Evolutionary conservation across 139 green algal species (phyloP).

Genomic region (Chlorella ohadii): DNA sequence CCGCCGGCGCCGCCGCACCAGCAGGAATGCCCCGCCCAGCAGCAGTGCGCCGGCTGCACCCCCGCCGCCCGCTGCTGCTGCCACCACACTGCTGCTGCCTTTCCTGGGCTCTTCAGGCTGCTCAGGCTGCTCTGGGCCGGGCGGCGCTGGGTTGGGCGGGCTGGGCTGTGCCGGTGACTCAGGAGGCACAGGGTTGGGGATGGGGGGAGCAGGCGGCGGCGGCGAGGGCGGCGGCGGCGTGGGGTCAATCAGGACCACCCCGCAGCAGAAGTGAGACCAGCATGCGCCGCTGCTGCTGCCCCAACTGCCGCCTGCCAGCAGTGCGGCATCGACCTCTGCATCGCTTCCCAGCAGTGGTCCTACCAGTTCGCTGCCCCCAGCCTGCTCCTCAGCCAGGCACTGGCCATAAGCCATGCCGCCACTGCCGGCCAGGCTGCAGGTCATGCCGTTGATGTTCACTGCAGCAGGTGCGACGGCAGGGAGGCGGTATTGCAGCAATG

Average conservation of each 20-base stretch:
- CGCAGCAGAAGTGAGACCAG: constrained; percentile 39
- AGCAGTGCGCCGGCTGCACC: neutral
- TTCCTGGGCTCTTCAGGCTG: neutral
- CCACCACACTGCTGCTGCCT: neutral
- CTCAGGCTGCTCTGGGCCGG: neutral
- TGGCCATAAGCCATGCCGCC: constrained; percentile 25
- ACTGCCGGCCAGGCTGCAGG: constrained; percentile 25
- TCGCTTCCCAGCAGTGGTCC: neutral
- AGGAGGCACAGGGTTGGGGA: neutral
- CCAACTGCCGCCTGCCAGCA: neutral
- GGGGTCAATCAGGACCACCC: constrained; percentile 9
- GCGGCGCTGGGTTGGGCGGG: neutral
- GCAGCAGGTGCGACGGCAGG: too few species aligned
- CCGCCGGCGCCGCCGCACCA: neutral
- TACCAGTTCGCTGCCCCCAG: neutral
- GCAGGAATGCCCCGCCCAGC: neutral
- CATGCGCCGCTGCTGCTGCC: constrained; percentile 14
- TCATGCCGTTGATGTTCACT: constrained; percentile 48
- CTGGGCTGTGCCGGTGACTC: neutral
- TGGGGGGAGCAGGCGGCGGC: neutral
- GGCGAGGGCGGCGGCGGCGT: neutral
- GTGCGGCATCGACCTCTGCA: neutral
- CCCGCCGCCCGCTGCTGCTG: neutral
- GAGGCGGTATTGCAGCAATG: too few species aligned
- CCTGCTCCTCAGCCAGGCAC: neutral